phyloP scores from a whole-genome alignment of 495 filamentous ascomycete genomes.

The Penicillium coprophilum region DNA sequence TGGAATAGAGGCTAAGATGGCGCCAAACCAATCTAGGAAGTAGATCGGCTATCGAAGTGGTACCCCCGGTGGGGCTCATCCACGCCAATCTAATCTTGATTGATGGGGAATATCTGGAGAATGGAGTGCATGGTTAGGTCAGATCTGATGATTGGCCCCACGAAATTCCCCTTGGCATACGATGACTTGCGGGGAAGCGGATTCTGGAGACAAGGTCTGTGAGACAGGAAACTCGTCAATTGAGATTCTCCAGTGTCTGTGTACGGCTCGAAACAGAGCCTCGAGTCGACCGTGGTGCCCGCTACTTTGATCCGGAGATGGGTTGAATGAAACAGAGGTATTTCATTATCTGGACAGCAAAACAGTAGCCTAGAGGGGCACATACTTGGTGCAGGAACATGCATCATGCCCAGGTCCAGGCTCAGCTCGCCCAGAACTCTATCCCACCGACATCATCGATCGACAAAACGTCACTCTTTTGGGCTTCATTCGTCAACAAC shows the following conservation, averaged over 20 bases:
- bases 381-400: slow-evolving; percentile 1
- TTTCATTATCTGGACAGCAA: neutral
- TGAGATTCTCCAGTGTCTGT: neutral
- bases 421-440: slow-evolving; percentile 7
- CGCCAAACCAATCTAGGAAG: neutral
- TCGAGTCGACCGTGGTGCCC: neutral
- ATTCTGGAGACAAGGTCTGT: neutral
- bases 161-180: neutral
- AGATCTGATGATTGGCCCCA: neutral
- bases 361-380: neutral
- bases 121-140: neutral
- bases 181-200: neutral
- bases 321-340: neutral
- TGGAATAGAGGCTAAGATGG: neutral
- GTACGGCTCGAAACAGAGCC: neutral
- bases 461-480: slow-evolving; percentile 14
- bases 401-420: slow-evolving; percentile 2
- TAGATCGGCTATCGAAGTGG: neutral
- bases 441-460: slow-evolving; percentile 33
- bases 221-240: neutral
- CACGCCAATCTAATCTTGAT: slow-evolving; percentile 7
- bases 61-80: neutral
- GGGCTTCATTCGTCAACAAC: slow-evolving; percentile 15
- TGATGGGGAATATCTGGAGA: neutral
- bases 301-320: neutral